These are phyloP conservation scores for Coelastrella sp. DNA, from an alignment of 139 green algal genomes.

Conservation along the genomic window DNA sequence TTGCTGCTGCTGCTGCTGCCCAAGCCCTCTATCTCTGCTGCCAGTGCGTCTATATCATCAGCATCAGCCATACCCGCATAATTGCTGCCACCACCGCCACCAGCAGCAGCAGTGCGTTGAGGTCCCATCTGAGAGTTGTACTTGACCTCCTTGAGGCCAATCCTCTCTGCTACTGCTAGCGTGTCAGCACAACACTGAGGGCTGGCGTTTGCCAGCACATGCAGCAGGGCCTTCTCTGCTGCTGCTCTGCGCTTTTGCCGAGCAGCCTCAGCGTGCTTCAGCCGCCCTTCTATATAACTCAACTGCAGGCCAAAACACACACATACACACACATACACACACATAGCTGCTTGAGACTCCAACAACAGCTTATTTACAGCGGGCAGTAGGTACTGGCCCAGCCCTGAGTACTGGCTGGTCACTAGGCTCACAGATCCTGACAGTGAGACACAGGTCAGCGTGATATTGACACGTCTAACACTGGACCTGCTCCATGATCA, in stretches of 20 bases:
- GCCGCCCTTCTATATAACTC: slow-evolving; percentile 12
- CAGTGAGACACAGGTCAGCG: neutral
- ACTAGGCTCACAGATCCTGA: neutral
- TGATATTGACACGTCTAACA: too few relatives aligned
- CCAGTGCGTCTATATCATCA: slow-evolving; percentile 30
- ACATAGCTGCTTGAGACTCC: neutral
- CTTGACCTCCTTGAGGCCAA: neutral
- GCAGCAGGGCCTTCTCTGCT: neutral
- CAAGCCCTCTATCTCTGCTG: slow-evolving; percentile 1
- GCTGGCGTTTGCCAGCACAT: neutral
- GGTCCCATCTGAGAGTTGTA: neutral
- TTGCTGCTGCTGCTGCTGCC: neutral
- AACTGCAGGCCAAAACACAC: neutral
- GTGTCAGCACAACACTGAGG: neutral
- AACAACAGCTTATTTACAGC: neutral
- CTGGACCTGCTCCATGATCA: neutral
- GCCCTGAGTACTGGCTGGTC: neutral
- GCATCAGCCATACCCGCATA: neutral
- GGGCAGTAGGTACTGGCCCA: neutral
- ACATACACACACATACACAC: neutral
- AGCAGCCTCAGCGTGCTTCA: slow-evolving; percentile 3
- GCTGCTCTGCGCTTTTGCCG: neutral
- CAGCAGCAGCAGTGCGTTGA: neutral
- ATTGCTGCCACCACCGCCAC: neutral
- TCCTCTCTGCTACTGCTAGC: neutral